Evolutionary conservation across 768 basidiomycete genomes (phyloP).

Genomic region (Ramaria sp.): DNA sequence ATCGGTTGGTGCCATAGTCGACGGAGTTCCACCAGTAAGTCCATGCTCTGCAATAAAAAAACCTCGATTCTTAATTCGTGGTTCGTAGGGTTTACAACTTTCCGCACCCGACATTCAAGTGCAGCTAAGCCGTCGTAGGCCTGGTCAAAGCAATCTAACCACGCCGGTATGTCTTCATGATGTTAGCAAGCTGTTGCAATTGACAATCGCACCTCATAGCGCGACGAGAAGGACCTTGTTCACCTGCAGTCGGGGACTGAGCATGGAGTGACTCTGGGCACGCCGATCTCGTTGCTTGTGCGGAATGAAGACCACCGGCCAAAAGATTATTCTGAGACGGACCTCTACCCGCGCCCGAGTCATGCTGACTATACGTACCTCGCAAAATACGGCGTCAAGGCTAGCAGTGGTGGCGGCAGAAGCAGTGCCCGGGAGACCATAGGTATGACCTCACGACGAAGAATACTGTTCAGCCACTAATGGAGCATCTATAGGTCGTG

Average conservation of each 20-base stretch:
- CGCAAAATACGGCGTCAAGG: conserved; percentile 95
- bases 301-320: conserved; percentile 98
- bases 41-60: not conserved
- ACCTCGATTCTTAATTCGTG: not conserved
- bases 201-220: conserved; percentile 30
- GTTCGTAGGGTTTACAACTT: conserved; percentile 68
- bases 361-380: conserved; percentile 99
- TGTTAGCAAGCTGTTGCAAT: not conserved
- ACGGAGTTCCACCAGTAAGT: conserved; percentile 90
- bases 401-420: conserved; percentile 91
- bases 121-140: conserved; percentile 84
- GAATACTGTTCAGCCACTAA: not conserved
- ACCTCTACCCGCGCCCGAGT: conserved; percentile 91
- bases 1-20: conserved; percentile 94
- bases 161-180: conserved; percentile 61
- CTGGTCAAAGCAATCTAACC: conserved; percentile 93
- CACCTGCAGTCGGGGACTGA: conserved; percentile 91
- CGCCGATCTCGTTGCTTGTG: conserved; percentile 93
- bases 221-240: conserved; percentile 93
- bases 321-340: conserved; percentile 97
- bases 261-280: conserved; percentile 90
- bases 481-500: conserved; percentile 49
- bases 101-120: conserved; percentile 77
- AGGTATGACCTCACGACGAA: conserved; percentile 33
- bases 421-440: conserved; percentile 96